Base-by-base conservation (phyloP, 1,284 basidiomycete genomes). In the Sporisorium graminicola region DNA sequence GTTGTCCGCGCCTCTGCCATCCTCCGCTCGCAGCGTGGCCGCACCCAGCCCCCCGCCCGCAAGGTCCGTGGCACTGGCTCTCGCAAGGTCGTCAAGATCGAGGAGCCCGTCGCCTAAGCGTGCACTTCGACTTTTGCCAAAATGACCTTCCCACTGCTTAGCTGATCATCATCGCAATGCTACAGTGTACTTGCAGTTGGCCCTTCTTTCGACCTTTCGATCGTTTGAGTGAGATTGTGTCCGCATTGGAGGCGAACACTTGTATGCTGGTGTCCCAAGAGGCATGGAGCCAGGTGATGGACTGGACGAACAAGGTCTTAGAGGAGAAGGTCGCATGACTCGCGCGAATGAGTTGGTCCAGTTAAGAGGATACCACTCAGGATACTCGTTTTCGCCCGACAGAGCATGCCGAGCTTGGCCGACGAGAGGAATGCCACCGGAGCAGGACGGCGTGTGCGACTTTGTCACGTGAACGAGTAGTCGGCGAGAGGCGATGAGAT, bases 1-100 rank as follows among this genome's bases (percentile, higher is more conserved):
- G 79, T 85, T 43, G 78, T 80, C 50, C 81, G 84, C 44, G 77
- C 83, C 43, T 80, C 84, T 7, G 78, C 78, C 40, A 71, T 85
- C 67, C 74, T 77, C 66, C 78, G 72, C 58, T 61, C 77, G 49
- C 84, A 84, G 82, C 74, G 61, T 33, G 57, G 67, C 62, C 71
- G 72, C 68, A 65, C 58, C 57, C 58, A 77, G 56, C 64, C 74
- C 53, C 74, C 62, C 50, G 71, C 72, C 56, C 66, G 66, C 58
- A 79, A 74, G 74, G 62, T 63, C 35, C 70, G 78, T 27, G 75
- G 78, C 49, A 56, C 75, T 50, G 73, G 67, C 47, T n/a, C 67
- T 12, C 61, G 61, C 63, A 76, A 78, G 69, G 68, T 65, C 60
- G 66, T 75, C 73, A 58, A 68, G 60, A 16, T 74, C 58, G 60